Conservation (phyloP, 2,329 filamentous ascomycete species). For the Botryotinia narcissicola region DNA sequence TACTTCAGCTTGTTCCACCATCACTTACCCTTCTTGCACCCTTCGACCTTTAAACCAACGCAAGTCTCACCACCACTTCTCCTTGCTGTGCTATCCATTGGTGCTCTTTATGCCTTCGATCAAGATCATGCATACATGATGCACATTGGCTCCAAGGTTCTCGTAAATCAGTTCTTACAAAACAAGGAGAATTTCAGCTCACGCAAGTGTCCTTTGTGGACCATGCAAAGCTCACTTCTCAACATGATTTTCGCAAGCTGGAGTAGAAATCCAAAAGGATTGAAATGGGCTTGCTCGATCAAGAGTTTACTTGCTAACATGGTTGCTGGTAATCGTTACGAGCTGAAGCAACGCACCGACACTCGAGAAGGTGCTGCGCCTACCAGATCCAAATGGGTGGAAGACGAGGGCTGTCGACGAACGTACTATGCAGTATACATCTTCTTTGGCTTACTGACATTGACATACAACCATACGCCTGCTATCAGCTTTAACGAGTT, state of each 20-base stretch:
- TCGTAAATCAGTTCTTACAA: constrained; percentile 94
- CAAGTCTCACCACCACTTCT: constrained; percentile 78
- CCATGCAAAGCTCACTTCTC: constrained; percentile 92
- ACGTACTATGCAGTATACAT: constrained; percentile 99
- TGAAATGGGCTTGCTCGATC: constrained; percentile 99
- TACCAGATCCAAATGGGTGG: constrained; percentile 86
- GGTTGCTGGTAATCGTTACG: constrained; percentile 96
- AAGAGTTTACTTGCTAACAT: constrained; percentile 98
- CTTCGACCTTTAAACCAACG: constrained; percentile 81
- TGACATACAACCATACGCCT: constrained; percentile 97
- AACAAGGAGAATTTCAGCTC: constrained; percentile 99
- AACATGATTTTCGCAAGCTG: constrained; percentile 99
- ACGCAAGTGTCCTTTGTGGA: constrained; percentile 94
- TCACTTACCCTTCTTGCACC: constrained; percentile 92
- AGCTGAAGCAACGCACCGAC: constrained; percentile 89
- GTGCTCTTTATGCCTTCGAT: constrained; percentile 93
- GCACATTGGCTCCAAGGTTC: constrained; percentile 94
- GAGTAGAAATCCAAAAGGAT: constrained; percentile 95
- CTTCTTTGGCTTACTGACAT: constrained; percentile 91
- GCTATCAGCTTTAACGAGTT: constrained; percentile 99
- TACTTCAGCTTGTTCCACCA: constrained; percentile 98
- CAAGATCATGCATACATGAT: constrained; percentile 96
- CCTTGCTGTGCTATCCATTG: constrained; percentile 88
- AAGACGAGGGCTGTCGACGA: constrained; percentile 92
- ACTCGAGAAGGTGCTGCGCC: constrained; percentile 74